phyloP scores from a whole-genome alignment of 176 grass and related monocot species.

The Oryza longistaminata region DNA sequence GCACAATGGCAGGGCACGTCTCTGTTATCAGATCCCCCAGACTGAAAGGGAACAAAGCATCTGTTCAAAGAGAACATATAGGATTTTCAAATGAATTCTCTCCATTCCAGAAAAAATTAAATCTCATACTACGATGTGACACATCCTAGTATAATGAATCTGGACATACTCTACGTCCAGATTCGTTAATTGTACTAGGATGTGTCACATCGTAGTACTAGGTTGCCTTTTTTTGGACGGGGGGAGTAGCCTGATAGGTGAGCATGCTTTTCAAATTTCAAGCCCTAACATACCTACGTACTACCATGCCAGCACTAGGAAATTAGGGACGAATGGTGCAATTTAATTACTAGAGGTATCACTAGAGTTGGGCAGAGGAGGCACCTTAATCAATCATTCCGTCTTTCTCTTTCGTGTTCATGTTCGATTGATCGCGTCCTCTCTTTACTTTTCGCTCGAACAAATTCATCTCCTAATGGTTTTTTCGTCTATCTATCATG shows the following conservation, averaged over 20 bases:
- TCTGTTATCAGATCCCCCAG: conserved; percentile 25
- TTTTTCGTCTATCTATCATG: conserved; percentile 7
- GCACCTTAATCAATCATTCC: not conserved
- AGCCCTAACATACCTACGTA: not conserved
- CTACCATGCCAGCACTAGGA: not conserved
- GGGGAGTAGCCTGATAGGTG: not conserved
- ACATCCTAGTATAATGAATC: too few species aligned
- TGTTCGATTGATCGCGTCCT: conserved; percentile 17
- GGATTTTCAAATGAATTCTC: not conserved
- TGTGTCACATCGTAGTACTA: too few species aligned
- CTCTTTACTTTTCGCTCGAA: not conserved
- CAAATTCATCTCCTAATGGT: not conserved
- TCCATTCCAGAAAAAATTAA: too few species aligned
- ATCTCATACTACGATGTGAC: too few species aligned
- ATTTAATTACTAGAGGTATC: not conserved
- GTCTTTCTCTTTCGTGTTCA: not conserved
- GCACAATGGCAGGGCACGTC: conserved; percentile 17
- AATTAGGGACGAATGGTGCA: not conserved
- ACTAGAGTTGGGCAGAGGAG: not conserved
- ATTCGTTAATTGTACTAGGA: too few species aligned
- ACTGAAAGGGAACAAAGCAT: not conserved
- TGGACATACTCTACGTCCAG: too few species aligned
- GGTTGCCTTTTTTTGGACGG: too few species aligned
- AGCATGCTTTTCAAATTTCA: not conserved
- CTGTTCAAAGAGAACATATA: not conserved